Evolutionary conservation across 495 filamentous ascomycete species (phyloP), one percentile per base, ranked within the genome.

Genomic region (Diplogelasinospora grovesii): DNA sequence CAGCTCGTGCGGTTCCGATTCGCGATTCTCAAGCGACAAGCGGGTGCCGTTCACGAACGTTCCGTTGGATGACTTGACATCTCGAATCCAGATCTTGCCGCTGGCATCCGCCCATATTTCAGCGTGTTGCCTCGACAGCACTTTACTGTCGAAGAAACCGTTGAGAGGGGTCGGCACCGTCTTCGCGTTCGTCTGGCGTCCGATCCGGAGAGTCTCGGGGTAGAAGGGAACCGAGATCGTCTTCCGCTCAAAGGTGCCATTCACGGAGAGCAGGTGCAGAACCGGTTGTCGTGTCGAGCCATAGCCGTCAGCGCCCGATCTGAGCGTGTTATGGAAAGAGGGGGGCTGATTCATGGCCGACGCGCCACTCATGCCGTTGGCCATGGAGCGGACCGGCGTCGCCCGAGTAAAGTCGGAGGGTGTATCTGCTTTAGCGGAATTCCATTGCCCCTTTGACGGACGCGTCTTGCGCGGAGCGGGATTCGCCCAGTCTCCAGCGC

Each of bases 31-130:
- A 20, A 77, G 83, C 7, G 92, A 96, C 35, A 98, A 58, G 18
- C 92, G 78, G 13, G 80, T 73, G n/a, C 86, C 88, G 44, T 96
- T 98, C 38, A 98, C 89, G 61, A 98, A 98, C 1, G 92, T 98
- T 27, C 92, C 92, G 53, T 98, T 98, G 2, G 92, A 97, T 3
- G 92, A 97, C 60, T 95, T 97, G 48, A 98, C 83, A 65, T 98
- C 92, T 23, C 88, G 80, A 51, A 98, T 97, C 79, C 81, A 97
- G 38, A 98, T 80, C 55, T 92, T 94, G 10, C 92, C 90, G 47
- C 73, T 74, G 41, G 80, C 74, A 36, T 96, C 89, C 16, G 90
- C 90, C 86, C 87, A 98, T 13, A 97, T 78, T 48, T 98, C 92
- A 11, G 92, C 92, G 64, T 98, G 92, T 60, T 95, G 89, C 43